phyloP scores from a whole-genome alignment of 2,329 filamentous ascomycete species.

The Lanzia echinophila region DNA sequence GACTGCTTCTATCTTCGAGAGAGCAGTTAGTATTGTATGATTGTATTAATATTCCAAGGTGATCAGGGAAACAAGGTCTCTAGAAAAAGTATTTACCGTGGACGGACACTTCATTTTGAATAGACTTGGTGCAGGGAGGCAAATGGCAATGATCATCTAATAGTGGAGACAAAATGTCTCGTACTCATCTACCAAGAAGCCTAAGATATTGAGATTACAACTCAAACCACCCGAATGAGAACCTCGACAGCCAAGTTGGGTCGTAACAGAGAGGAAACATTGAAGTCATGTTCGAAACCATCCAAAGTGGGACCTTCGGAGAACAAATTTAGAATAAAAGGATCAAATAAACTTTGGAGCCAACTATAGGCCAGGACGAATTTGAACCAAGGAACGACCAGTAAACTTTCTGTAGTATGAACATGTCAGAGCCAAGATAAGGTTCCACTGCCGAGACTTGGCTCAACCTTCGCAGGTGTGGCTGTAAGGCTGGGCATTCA shows the following conservation, averaged over 20 bases:
- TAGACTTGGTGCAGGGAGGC: neutral
- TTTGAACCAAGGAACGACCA: neutral
- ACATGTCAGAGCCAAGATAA: slow-evolving; percentile 7
- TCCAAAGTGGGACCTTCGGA: neutral
- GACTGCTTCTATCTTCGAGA: neutral
- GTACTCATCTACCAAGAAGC: slow-evolving; percentile 6
- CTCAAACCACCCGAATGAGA: slow-evolving; percentile 5
- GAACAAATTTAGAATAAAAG: neutral
- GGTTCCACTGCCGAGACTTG: slow-evolving; percentile 3
- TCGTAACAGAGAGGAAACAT: slow-evolving; percentile 9
- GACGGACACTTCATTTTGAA: slow-evolving; percentile 9
- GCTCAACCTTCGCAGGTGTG: neutral
- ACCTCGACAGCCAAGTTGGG: slow-evolving; percentile 1
- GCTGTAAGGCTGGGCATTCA: neutral
- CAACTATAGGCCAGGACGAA: neutral
- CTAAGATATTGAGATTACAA: neutral
- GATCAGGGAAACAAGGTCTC: slow-evolving; percentile 4
- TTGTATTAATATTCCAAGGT: neutral
- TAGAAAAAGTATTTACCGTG: neutral
- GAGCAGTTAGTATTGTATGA: neutral
- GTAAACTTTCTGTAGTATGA: slow-evolving; percentile 1
- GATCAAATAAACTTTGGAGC: neutral
- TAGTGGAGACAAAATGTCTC: slow-evolving; percentile 5
- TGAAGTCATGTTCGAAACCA: slow-evolving; percentile 3
- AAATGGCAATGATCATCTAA: neutral